Base-by-base conservation (phyloP, 148 eudicot species). In the Chenopodium quinoa region DNA sequence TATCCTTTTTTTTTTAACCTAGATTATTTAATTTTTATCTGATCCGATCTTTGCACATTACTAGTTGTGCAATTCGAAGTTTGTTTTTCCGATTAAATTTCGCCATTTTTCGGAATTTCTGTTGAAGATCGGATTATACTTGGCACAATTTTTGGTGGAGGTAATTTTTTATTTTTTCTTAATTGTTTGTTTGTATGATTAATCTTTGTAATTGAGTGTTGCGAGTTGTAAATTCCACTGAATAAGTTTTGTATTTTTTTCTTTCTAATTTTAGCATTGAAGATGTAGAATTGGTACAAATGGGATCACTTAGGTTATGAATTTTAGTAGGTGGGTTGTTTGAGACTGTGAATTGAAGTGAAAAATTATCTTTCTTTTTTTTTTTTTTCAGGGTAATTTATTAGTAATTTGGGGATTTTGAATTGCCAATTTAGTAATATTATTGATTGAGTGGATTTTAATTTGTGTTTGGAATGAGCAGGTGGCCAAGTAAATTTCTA, bases 41-140 rank as follows among this genome's bases (percentile, higher is more conserved):
- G 85, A 88, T 88, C 86, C 73, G 86, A 88, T 85, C 77, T 77
- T 76, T 50, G n/a, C 71, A 52, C 80, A 75, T 80, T 79, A 60
- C 75, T 46, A 40, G 25, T 60, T 23, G 37, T 75, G 73, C 78
- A 73, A 80, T 79, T 74, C 37, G 10, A 73, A 62, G 4, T 76
- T 72, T 52, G 74, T 44, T 40, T 80, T 80, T 75, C 20, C 34
- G 32, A 31, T 27, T 47, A 8, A 71, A 37, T 73, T 14, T 25
- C 70, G 19, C 47, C 76, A 46, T 20, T 40, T 75, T 48, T 19
- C 3, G 7, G 22, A 19, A 22, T 20, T 66, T 76, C 67, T 50
- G 25, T 14, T 83, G 47, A 76, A 66, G 83, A 73, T 79, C 80
- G 73, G 20, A 9, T 12, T 23, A 75, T 16, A 50, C 62, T 14